Evolutionary conservation across 495 filamentous ascomycete species (phyloP).

Genomic region (Baudoinia panamericana): DNA sequence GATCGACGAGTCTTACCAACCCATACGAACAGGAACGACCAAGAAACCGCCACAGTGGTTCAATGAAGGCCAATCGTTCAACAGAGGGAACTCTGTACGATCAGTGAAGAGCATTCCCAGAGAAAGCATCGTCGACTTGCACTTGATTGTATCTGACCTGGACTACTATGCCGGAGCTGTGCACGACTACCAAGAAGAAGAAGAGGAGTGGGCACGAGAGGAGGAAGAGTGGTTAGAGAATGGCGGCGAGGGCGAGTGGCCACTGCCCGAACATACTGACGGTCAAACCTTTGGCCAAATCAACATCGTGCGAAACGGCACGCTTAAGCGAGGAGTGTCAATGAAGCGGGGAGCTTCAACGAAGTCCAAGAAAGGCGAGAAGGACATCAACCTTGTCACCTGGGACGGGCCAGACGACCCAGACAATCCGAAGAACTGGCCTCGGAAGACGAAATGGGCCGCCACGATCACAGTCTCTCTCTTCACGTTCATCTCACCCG

Average conservation of each 20-base stretch:
- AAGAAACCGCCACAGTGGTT: conserved; percentile 16
- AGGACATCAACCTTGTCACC: conserved; percentile 23
- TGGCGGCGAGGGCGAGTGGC: conserved; percentile 9
- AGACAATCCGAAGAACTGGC: conserved; percentile 33
- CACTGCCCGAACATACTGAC: conserved; percentile 12
- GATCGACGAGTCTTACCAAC: conserved; percentile 17
- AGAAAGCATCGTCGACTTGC: conserved; percentile 19
- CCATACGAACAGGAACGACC: conserved; percentile 13
- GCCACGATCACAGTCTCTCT: conserved; percentile 37
- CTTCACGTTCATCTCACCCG: conserved; percentile 59
- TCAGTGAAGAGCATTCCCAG: conserved; percentile 16
- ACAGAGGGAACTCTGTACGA: conserved; percentile 11
- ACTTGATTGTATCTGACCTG: conserved; percentile 18
- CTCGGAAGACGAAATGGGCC: conserved; percentile 47
- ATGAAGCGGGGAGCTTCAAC: conserved; percentile 11
- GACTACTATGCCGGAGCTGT: conserved; percentile 20
- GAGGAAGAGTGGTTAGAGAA: conserved; percentile 17
- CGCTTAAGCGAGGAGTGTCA: conserved; percentile 11
- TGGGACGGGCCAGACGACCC: conserved; percentile 32
- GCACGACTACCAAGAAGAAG: conserved; percentile 18
- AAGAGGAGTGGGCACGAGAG: conserved; percentile 15
- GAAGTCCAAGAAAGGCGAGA: conserved; percentile 16
- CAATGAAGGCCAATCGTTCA: conserved; percentile 15
- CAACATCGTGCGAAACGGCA: conserved; percentile 14
- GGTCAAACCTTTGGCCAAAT: conserved; percentile 18